Base-by-base conservation (phyloP, 306 rosid species). In the Trifolium pratense region DNA sequence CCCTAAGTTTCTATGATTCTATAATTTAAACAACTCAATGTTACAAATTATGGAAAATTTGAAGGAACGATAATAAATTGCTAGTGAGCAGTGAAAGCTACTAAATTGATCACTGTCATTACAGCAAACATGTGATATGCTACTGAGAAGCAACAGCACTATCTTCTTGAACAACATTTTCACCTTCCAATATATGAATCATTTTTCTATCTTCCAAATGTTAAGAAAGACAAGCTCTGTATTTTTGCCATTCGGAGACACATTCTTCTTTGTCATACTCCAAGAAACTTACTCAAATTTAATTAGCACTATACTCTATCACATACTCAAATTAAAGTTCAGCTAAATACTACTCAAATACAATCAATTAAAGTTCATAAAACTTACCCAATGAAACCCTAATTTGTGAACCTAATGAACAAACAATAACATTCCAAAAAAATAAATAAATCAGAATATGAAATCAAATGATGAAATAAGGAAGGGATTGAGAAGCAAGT, bases 221-320 rank as follows among this genome's bases (percentile, higher is more conserved):
- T 58, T 88, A 96, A 40, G 90, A 87, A 21, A 94, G 91, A 78
- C 96, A 91, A 55, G 97, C 88, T 78, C 86, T 81, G 91, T 91
- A 94, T 42, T 89, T 87, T 57, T 84, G 79, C 98, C 98, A 89
- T 69, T 91, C 96, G 5, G 86, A 76, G 73, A 77, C 82, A 32
- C 96, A 94, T 16, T 88, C 95, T 80, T 83, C 84, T 79, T 87
- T 88, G 76, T 84, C 90, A 88, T 89, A 89, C n/a, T n/a, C n/a
- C n/a, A n/a, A n/a, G n/a, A n/a, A n/a, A n/a, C n/a, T n/a, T n/a
- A n/a, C n/a, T n/a, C n/a, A n/a, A n/a, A n/a, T n/a, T n/a, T n/a
- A n/a, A n/a, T n/a, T n/a, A n/a, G n/a, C n/a, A n/a, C n/a, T n/a
- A n/a, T n/a, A n/a, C n/a, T n/a, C n/a, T n/a, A n/a, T n/a, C n/a